phyloP scores from a whole-genome alignment of 805 yeast species.

The Maudiozyma turicensis region DNA sequence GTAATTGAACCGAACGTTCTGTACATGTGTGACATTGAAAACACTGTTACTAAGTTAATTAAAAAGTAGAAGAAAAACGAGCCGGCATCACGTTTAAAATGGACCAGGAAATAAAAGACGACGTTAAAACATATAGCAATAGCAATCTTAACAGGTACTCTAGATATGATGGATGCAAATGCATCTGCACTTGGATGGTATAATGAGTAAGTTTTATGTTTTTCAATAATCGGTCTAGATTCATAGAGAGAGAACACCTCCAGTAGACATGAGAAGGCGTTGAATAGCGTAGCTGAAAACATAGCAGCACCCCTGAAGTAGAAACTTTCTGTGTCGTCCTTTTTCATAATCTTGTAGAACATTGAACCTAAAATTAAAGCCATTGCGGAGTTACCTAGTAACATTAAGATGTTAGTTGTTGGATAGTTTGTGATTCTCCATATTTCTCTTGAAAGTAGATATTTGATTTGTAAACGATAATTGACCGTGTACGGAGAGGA shows the following conservation, averaged over 20 bases:
- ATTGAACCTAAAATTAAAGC: slow-evolving; percentile 41
- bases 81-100: slow-evolving; percentile 44
- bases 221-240: slow-evolving; percentile 47
- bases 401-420: slow-evolving; percentile 33
- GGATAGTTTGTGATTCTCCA: slow-evolving; percentile 39
- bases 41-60: slow-evolving; percentile 34
- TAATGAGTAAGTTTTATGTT: slow-evolving; percentile 47
- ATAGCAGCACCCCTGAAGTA: slow-evolving; percentile 49
- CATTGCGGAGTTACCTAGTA: slow-evolving; percentile 38
- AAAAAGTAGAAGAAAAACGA: slow-evolving; percentile 45
- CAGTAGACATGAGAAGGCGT: slow-evolving; percentile 48
- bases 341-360: slow-evolving; percentile 9
- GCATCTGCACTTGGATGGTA: slow-evolving; percentile 61
- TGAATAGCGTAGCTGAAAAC: slow-evolving; percentile 54
- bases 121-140: slow-evolving; percentile 39
- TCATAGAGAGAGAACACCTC: slow-evolving; percentile 45
- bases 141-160: slow-evolving; percentile 42
- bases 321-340: slow-evolving; percentile 33
- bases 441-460: slow-evolving; percentile 35
- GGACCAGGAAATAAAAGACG: slow-evolving; percentile 42
- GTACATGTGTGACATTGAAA: slow-evolving; percentile 47
- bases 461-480: slow-evolving; percentile 39
- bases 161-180: slow-evolving; percentile 49
- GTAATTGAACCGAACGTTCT: slow-evolving; percentile 34
- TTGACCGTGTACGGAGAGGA: slow-evolving; percentile 41